phyloP scores from a whole-genome alignment of 192 early-diverging fungal genomes.

The Funneliformis mosseae region DNA sequence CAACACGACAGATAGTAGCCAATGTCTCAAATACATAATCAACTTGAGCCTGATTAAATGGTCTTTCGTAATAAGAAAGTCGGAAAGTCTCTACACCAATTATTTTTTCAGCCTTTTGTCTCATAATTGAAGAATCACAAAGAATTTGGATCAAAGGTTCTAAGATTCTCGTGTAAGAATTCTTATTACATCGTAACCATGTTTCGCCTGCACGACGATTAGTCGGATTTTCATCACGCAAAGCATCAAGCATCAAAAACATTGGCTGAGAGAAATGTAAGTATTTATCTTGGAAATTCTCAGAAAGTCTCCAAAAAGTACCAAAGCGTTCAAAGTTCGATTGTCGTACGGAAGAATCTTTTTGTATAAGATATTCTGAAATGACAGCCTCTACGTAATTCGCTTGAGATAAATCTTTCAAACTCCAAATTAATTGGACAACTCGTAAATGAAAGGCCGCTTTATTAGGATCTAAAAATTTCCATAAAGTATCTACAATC shows the following conservation, averaged over 20 bases:
- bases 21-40: constrained; percentile 67
- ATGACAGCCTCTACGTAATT: constrained; percentile 68
- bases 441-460: constrained; percentile 61
- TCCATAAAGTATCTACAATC: constrained; percentile 69
- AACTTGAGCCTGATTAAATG: constrained; percentile 70
- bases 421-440: constrained; percentile 66
- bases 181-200: constrained; percentile 71
- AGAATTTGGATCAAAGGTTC: constrained; percentile 59
- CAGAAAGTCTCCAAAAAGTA: constrained; percentile 70
- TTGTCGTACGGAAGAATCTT: constrained; percentile 40
- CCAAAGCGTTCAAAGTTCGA: constrained; percentile 65
- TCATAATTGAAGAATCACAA: constrained; percentile 47
- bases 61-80: constrained; percentile 54
- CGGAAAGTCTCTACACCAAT: constrained; percentile 45
- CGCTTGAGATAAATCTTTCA: constrained; percentile 53
- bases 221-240: constrained; percentile 55
- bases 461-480: constrained; percentile 58
- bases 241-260: constrained; percentile 77
- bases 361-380: constrained; percentile 49
- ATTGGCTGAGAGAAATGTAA: constrained; percentile 72
- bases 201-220: constrained; percentile 65
- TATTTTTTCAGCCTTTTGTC: constrained; percentile 31
- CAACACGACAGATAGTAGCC: constrained; percentile 53
- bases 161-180: constrained; percentile 59
- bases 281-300: constrained; percentile 42